Evolutionary conservation across 2,329 filamentous ascomycete genomes (phyloP).

Genomic region (Penicillium sp.): DNA sequence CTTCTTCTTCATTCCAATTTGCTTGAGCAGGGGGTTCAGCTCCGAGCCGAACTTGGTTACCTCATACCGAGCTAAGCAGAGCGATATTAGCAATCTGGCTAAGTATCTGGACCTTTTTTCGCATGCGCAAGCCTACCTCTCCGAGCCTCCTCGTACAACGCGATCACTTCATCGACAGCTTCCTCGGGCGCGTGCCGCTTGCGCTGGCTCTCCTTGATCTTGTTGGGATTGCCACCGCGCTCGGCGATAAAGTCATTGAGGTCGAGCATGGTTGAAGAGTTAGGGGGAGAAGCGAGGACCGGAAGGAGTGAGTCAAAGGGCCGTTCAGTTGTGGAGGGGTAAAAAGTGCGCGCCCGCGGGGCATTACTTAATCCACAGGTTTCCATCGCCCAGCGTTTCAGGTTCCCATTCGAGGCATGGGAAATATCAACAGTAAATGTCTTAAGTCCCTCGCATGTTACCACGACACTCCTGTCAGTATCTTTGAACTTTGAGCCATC

Average conservation of each 20-base stretch:
- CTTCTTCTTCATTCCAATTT: slow-evolving; percentile 92
- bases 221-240: slow-evolving; percentile 86
- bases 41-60: slow-evolving; percentile 78
- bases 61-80: slow-evolving; percentile 65
- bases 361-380: slow-evolving; percentile 26
- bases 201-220: slow-evolving; percentile 88
- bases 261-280: slow-evolving; percentile 65
- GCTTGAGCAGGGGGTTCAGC: slow-evolving; percentile 87
- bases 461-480: not conserved
- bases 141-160: slow-evolving; percentile 81
- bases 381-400: not conserved
- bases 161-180: slow-evolving; percentile 87
- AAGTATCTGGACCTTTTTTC: not conserved
- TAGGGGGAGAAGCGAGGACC: slow-evolving; percentile 7
- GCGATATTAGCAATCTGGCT: not conserved
- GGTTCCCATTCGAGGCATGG: not conserved
- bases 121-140: slow-evolving; percentile 56
- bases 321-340: slow-evolving; percentile 27
- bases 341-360: slow-evolving; percentile 24
- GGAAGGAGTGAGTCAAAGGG: slow-evolving; percentile 21
- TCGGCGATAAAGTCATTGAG: slow-evolving; percentile 78
- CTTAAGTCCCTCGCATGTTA: not conserved
- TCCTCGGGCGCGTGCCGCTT: slow-evolving; percentile 78
- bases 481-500: not conserved
- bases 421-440: not conserved